phyloP scores from a whole-genome alignment of 2,329 filamentous ascomycete species.

The Rasamsonia emersonii region DNA sequence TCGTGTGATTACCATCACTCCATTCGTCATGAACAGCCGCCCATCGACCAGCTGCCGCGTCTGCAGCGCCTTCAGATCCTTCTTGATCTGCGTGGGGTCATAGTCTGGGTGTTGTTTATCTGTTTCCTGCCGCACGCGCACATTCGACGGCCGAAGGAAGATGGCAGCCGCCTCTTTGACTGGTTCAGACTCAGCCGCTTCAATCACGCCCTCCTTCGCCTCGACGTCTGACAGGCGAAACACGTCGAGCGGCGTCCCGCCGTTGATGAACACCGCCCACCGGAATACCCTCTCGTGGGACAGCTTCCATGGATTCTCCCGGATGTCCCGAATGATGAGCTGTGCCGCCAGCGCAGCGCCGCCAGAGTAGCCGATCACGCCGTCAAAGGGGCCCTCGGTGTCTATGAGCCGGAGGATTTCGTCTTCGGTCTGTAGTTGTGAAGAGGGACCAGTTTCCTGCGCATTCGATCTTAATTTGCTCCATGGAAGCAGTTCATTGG shows the following conservation, averaged over 20 bases:
- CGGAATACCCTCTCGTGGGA: not conserved
- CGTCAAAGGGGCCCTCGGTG: conserved; percentile 9
- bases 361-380: conserved; percentile 9
- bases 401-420: conserved; percentile 2
- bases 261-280: not conserved
- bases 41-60: not conserved
- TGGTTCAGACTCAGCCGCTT: not conserved
- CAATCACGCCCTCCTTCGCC: not conserved
- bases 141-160: not conserved
- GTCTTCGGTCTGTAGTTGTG: conserved; percentile 6
- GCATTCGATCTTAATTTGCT: too few species aligned
- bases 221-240: not conserved
- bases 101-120: not conserved
- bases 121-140: not conserved
- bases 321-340: not conserved
- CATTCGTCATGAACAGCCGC: not conserved
- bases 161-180: not conserved
- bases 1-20: not conserved
- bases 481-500: too few species aligned
- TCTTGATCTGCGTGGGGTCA: not conserved
- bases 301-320: not conserved
- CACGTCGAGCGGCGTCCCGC: not conserved
- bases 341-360: conserved; percentile 8
- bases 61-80: not conserved
- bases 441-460: conserved; percentile 1